Percentiles rank a stretch among this genome's conserved stretches.
Conservation (phyloP, 2,329 filamentous ascomycete species). For the Shiraia bambusicola region DNA sequence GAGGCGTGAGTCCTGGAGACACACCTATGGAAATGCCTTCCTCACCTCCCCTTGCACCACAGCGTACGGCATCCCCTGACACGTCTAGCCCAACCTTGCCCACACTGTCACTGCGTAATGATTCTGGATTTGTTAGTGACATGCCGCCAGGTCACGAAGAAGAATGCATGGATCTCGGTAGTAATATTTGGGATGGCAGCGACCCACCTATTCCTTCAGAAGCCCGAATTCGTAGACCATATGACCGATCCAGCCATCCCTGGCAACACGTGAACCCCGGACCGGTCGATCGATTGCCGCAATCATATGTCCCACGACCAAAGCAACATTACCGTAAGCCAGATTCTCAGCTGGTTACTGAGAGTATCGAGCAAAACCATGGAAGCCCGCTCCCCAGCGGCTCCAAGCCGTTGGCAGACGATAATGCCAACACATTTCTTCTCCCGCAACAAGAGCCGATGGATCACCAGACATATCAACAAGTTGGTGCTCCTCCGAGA, state of each 20-base stretch:
- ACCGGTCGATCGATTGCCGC: slow-evolving; percentile 29
- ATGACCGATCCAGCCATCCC: slow-evolving; percentile 24
- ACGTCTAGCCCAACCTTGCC: slow-evolving; percentile 76
- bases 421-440: too few species aligned
- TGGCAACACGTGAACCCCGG: slow-evolving; percentile 35
- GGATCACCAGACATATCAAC: slow-evolving; percentile 11
- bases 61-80: slow-evolving; percentile 60
- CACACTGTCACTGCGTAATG: slow-evolving; percentile 57
- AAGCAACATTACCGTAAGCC: slow-evolving; percentile 16
- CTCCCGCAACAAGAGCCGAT: slow-evolving; percentile 5
- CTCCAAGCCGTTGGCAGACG: too few species aligned
- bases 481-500: slow-evolving; percentile 4
- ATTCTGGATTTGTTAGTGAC: slow-evolving; percentile 87
- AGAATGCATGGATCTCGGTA: slow-evolving; percentile 55
- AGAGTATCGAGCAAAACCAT: slow-evolving; percentile 25
- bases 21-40: slow-evolving; percentile 85
- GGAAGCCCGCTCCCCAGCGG: slow-evolving; percentile 4
- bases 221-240: slow-evolving; percentile 13
- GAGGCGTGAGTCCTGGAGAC: slow-evolving; percentile 50
- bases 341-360: slow-evolving; percentile 18
- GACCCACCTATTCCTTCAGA: slow-evolving; percentile 21
- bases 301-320: slow-evolving; percentile 27
- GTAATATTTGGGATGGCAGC: slow-evolving; percentile 20
- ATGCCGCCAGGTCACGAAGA: slow-evolving; percentile 67
- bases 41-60: slow-evolving; percentile 74